A percentile compares a stretch with the other conserved stretches of the same genome.
phyloP scores from a whole-genome alignment of 495 filamentous ascomycete species.

The Xylaria intraflava region DNA sequence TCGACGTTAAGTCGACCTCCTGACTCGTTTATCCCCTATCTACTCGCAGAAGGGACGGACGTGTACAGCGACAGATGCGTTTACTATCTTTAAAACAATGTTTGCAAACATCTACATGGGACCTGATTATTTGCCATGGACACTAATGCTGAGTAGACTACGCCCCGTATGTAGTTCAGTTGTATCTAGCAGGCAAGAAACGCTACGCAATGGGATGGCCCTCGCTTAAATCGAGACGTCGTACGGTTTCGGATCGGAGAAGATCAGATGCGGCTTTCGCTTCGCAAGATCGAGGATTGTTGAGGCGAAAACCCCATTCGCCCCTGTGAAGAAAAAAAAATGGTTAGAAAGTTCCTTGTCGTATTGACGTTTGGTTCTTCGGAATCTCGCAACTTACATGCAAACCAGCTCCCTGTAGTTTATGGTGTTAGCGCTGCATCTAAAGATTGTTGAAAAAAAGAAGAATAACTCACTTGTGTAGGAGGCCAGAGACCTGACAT shows the following conservation, averaged over 20 bases:
- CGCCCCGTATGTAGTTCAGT: too few species aligned
- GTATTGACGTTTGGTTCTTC: too few species aligned
- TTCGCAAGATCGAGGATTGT: conserved; percentile 84
- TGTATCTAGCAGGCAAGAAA: too few species aligned
- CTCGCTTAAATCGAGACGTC: conserved; percentile 3
- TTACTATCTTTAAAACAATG: too few species aligned
- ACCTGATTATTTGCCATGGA: too few species aligned
- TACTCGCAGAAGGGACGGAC: neutral
- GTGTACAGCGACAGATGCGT: too few species aligned
- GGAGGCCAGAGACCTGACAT: conserved; percentile 64
- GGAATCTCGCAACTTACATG: conserved; percentile 47
- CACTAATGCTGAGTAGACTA: neutral
- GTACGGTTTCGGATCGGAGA: conserved; percentile 31
- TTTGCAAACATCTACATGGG: too few species aligned
- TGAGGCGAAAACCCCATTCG: conserved; percentile 92
- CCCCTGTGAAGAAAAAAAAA: conserved; percentile 39
- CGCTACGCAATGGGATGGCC: neutral
- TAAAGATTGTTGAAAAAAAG: neutral
- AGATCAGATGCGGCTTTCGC: conserved; percentile 82
- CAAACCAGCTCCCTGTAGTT: conserved; percentile 77
- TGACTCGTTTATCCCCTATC: too few species aligned
- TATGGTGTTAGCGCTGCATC: conserved; percentile 22
- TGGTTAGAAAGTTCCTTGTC: conserved; percentile 4
- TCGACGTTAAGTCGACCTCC: neutral
- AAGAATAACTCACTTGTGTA: conserved; percentile 62